phyloP scores from a whole-genome alignment of 169 alveolate species.

The Plasmodium yoelii region DNA sequence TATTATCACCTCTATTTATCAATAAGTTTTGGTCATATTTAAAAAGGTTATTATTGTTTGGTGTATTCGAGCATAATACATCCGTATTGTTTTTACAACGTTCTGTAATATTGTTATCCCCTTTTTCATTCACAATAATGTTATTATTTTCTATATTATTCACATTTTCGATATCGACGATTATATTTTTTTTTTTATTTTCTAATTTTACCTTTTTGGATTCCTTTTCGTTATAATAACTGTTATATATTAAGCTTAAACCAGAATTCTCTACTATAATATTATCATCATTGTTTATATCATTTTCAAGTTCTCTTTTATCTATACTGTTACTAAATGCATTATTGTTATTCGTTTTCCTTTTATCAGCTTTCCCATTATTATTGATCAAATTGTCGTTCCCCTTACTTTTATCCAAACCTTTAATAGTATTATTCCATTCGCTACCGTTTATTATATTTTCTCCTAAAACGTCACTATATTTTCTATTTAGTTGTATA shows the following conservation, averaged over 20 bases:
- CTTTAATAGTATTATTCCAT: not conserved
- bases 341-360: not conserved
- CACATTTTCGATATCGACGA: not conserved
- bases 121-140: too few species aligned
- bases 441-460: not conserved
- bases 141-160: not conserved
- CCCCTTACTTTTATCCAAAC: not conserved
- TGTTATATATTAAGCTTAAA: too few species aligned
- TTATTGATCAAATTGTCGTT: not conserved
- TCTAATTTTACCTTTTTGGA: not conserved
- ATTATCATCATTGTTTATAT: not conserved
- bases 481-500: not conserved
- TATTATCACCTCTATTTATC: too few species aligned
- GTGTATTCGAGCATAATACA: too few species aligned
- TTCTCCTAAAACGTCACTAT: not conserved
- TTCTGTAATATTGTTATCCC: too few species aligned
- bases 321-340: not conserved
- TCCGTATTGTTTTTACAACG: too few species aligned
- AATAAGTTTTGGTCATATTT: too few species aligned
- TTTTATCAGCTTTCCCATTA: constrained; percentile 1
- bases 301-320: not conserved
- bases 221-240: not conserved
- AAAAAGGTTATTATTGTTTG: too few species aligned
- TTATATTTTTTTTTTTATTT: not conserved
- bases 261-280: not conserved